These are phyloP conservation scores for Leccinum aurantiacum DNA, from an alignment of 768 basidiomycete genomes.

Conservation along the genomic window DNA sequence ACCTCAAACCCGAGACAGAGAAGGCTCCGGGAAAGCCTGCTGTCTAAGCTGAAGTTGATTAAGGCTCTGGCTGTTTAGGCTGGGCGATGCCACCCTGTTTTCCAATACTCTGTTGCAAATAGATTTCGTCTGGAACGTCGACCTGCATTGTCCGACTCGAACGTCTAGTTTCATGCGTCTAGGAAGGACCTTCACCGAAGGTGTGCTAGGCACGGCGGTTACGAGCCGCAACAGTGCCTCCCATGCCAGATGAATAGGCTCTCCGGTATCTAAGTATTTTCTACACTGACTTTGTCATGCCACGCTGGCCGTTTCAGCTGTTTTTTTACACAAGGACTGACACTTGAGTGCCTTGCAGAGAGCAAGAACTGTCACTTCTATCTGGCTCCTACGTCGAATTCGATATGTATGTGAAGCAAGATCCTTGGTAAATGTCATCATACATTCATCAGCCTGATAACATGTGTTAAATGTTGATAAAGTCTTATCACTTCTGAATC, in stretches of 20 bases:
- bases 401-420: no score
- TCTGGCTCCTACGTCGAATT: background rate
- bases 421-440: no score
- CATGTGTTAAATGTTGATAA: no score
- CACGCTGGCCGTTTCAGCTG: background rate
- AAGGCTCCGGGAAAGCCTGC: slow-evolving; percentile 22
- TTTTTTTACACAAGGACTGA: background rate
- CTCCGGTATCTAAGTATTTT: background rate
- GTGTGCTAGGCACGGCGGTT: background rate
- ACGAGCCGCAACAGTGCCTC: background rate
- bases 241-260: background rate
- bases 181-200: background rate
- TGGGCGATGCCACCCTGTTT: background rate
- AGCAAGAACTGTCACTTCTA: background rate
- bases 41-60: slow-evolving; percentile 6
- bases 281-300: background rate
- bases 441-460: no score
- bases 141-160: background rate
- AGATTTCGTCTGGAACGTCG: slow-evolving; percentile 7
- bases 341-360: no score
- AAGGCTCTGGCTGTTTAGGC: background rate
- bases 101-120: slow-evolving; percentile 16
- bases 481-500: no score
- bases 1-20: slow-evolving; percentile 26
- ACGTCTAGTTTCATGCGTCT: background rate